phyloP scores from a whole-genome alignment of 2,329 filamentous ascomycete genomes.

The Ophiosphaerella narmari region DNA sequence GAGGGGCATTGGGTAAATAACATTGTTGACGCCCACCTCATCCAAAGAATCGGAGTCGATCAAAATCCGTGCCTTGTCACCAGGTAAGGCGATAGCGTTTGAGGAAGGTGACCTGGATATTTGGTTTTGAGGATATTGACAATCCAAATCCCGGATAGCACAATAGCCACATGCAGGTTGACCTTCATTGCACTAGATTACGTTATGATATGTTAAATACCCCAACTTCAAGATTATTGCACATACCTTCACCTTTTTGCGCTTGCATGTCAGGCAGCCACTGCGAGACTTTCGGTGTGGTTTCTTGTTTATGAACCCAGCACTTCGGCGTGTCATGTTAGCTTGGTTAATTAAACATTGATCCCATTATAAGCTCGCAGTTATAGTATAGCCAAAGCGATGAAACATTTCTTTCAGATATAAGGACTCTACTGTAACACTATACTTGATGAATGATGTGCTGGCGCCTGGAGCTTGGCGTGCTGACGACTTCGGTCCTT shows the following conservation, averaged over 20 bases:
- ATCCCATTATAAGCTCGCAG: too few species aligned
- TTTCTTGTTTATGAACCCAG: constrained; percentile 39
- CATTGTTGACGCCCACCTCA: constrained; percentile 19
- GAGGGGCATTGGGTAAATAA: constrained; percentile 4
- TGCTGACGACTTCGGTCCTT: background rate
- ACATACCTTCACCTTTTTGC: constrained; percentile 42
- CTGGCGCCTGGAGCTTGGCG: constrained; percentile 4
- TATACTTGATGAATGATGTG: too few species aligned
- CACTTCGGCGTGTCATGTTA: constrained; percentile 30
- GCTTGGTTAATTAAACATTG: background rate
- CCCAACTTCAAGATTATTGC: background rate
- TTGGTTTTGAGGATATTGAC: constrained; percentile 27
- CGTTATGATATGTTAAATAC: constrained; percentile 1
- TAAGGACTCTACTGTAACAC: too few species aligned
- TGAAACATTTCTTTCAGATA: too few species aligned
- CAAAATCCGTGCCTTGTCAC: background rate
- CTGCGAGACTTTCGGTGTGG: constrained; percentile 39
- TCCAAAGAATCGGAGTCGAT: background rate
- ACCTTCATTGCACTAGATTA: constrained; percentile 35
- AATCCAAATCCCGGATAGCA: constrained; percentile 24
- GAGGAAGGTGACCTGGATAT: constrained; percentile 5
- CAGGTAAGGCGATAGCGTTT: background rate
- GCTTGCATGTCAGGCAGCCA: constrained; percentile 39
- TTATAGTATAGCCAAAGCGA: too few species aligned
- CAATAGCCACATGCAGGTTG: constrained; percentile 37